Conservation (phyloP, 2,329 filamentous ascomycete species). For the Lachnellula subtilissima region DNA sequence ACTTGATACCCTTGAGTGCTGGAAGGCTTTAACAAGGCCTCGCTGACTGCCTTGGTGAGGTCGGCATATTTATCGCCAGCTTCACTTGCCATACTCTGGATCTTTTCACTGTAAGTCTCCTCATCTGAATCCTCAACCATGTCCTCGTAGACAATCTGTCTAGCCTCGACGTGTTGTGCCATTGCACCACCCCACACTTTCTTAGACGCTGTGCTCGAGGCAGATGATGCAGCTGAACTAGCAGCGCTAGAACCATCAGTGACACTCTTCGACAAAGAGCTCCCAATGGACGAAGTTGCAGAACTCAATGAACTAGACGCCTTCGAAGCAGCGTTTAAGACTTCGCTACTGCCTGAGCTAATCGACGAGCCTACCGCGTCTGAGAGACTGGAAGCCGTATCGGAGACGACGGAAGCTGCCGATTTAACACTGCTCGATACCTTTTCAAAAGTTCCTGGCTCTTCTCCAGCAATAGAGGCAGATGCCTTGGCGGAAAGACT, state of each 20-base stretch:
- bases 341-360: slow-evolving; percentile 15
- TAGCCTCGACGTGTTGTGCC: slow-evolving; percentile 41
- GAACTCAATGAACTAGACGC: slow-evolving; percentile 25
- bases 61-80: slow-evolving; percentile 49
- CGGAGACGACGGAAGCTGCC: slow-evolving; percentile 23
- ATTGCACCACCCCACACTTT: slow-evolving; percentile 45
- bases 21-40: slow-evolving; percentile 45
- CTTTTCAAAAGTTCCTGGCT: slow-evolving; percentile 24
- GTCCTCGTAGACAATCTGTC: slow-evolving; percentile 43
- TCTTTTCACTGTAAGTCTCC: slow-evolving; percentile 43
- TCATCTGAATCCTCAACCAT: slow-evolving; percentile 43
- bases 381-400: slow-evolving; percentile 21
- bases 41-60: slow-evolving; percentile 50
- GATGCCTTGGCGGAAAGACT: slow-evolving; percentile 24
- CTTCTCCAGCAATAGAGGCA: slow-evolving; percentile 21
- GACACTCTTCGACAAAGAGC: slow-evolving; percentile 30
- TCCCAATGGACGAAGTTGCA: slow-evolving; percentile 30
- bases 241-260: slow-evolving; percentile 24
- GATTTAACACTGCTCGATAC: slow-evolving; percentile 27
- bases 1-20: slow-evolving; percentile 40
- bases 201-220: slow-evolving; percentile 33
- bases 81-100: slow-evolving; percentile 46
- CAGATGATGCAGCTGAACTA: slow-evolving; percentile 24
- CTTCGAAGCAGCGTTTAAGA: slow-evolving; percentile 16
- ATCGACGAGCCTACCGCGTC: slow-evolving; percentile 22